Percentiles rank a stretch among this genome's conserved stretches.
These are phyloP conservation scores for Capronia americana DNA, from an alignment of 2,329 filamentous ascomycete genomes.

Conservation along the genomic window DNA sequence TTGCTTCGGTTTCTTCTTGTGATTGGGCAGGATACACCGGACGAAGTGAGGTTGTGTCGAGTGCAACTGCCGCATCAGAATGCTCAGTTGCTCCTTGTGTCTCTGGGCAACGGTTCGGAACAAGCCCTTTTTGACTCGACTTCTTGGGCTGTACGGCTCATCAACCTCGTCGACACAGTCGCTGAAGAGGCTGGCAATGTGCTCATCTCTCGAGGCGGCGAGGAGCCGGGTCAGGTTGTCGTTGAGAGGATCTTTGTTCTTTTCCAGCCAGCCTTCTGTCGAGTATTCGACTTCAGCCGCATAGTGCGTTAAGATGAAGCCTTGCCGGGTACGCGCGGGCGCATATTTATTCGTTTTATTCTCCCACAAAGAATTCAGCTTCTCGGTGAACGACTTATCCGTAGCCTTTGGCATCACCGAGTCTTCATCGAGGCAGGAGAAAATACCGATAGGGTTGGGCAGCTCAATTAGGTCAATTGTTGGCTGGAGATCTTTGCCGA, in stretches of 20 bases:
- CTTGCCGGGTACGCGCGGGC: slow-evolving; percentile 82
- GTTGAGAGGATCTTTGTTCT: slow-evolving; percentile 98
- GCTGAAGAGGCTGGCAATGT: slow-evolving; percentile 81
- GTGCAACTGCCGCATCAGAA: slow-evolving; percentile 89
- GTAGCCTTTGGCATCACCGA: slow-evolving; percentile 99
- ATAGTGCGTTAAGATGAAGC: slow-evolving; percentile 96
- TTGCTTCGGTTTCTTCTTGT: slow-evolving; percentile 95
- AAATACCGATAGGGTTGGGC: slow-evolving; percentile 96
- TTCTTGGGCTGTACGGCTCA: slow-evolving; percentile 69
- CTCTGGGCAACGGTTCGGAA: slow-evolving; percentile 96
- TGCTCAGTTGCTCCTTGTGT: slow-evolving; percentile 98
- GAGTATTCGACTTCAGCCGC: slow-evolving; percentile 97
- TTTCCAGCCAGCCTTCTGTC: slow-evolving; percentile 93
- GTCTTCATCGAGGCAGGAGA: slow-evolving; percentile 97
- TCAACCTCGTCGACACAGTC: slow-evolving; percentile 88
- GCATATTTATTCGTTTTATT: slow-evolving; percentile 94
- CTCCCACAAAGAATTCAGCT: slow-evolving; percentile 95
- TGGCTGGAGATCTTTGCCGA: slow-evolving; percentile 93
- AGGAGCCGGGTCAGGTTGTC: slow-evolving; percentile 94
- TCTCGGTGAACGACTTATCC: slow-evolving; percentile 95
- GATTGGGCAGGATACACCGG: slow-evolving; percentile 95
- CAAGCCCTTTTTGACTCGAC: slow-evolving; percentile 92
- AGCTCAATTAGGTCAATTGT: slow-evolving; percentile 98
- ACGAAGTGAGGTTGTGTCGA: slow-evolving; percentile 98
- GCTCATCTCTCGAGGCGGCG: slow-evolving; percentile 78